Base-by-base conservation (phyloP, 83 land plant species). In the Thuja plicata region DNA sequence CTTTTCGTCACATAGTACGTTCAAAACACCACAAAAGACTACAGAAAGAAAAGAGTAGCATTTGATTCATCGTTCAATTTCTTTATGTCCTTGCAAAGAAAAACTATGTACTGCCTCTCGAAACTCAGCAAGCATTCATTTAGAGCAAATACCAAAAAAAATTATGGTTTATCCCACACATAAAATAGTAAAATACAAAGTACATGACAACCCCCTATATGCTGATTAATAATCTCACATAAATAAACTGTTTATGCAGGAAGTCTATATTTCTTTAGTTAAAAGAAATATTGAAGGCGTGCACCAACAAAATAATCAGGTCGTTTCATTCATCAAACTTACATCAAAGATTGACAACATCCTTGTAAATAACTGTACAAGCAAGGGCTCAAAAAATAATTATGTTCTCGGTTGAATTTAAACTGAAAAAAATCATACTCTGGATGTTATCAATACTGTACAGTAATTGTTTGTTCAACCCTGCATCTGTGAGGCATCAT, bases 401-500 rank as follows among this genome's bases (percentile, higher is more conserved):
- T 83, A 52, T 27, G 27, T 48, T 83, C 54, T 3, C 45, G 0
- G 17, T 81, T 24, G 32, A 35, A 24, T 45, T 81, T 41, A 27
- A n/a, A 30, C 85, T n/a, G 37, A 48, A 21, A 13, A 2, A 30
- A 46, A 30, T n/a, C 86, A 30, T 32, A 35, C 50, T 48, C 48
- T 30, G 54, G 73, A 84, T 50, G 50, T 50, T 30, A 30, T 9
- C 41, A 45, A 12, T 12, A 82, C 24, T 84, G 50, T 48, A 84
- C 43, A 84, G 30, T 30, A 84, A 12, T 37, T 21, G n/a, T 45
- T 37, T 45, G 6, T 32, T 82, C 86, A 83, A 50, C 54, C 55
- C 57, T 45, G 57, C 57, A 84, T 84, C 86, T 84, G 86, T 48
- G 50, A 84, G 35, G 55, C 34, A 48, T 84, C 86, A 48, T 46